Percentiles rank a stretch among this genome's conserved stretches.
Conservation (phyloP, 306 rosid genomes). For the Coriaria nepalensis region DNA sequence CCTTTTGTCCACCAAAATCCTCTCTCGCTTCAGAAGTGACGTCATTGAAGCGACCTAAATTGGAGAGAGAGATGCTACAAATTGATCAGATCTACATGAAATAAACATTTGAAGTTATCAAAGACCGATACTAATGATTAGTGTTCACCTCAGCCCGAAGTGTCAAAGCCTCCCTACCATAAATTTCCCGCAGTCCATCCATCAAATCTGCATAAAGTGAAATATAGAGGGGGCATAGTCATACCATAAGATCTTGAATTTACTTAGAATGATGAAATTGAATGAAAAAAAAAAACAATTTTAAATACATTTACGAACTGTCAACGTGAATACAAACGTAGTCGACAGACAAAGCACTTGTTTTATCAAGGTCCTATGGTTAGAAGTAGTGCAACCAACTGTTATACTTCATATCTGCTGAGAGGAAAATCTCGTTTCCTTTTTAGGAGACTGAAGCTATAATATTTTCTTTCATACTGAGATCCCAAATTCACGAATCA, state of each 20-base stretch:
- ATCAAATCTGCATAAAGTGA: conserved; percentile 37
- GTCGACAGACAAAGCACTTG: too few species aligned
- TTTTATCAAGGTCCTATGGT: too few species aligned
- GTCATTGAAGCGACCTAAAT: conserved; percentile 64
- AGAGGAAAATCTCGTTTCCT: too few species aligned
- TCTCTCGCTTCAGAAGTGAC: conserved; percentile 45
- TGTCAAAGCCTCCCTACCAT: conserved; percentile 59
- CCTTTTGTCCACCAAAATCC: conserved; percentile 40
- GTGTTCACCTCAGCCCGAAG: conserved; percentile 71
- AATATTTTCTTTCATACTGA: too few species aligned
- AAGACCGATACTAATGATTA: neutral
- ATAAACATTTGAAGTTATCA: neutral
- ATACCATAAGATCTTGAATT: neutral
- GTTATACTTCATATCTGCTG: too few species aligned
- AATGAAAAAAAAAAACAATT: neutral
- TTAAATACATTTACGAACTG: too few species aligned
- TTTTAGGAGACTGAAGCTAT: too few species aligned
- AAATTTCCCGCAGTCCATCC: conserved; percentile 69
- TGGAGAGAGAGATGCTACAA: neutral
- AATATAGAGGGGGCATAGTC: neutral
- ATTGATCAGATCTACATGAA: neutral
- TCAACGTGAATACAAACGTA: too few species aligned
- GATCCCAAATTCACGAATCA: too few species aligned
- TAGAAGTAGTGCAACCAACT: too few species aligned
- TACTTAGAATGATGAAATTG: neutral